Evolutionary conservation across 768 basidiomycete genomes (phyloP).

Genomic region (Mycena floridula): DNA sequence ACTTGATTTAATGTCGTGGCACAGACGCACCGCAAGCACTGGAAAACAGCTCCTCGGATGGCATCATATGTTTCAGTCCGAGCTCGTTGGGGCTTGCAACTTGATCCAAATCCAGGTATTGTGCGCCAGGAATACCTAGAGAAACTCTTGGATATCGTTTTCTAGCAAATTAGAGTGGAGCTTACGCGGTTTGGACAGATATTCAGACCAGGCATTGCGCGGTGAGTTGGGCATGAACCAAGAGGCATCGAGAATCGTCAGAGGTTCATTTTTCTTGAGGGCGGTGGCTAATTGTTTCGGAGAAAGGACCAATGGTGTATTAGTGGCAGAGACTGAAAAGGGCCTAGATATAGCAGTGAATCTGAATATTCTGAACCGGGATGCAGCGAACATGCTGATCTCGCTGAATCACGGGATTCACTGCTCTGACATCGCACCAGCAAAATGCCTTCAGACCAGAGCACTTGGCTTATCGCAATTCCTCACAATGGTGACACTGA

Average conservation of each 20-base stretch:
- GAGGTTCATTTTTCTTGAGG: slow-evolving; percentile 23
- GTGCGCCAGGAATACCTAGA: slow-evolving; percentile 69
- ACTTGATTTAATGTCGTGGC: not conserved
- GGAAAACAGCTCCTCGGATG: slow-evolving; percentile 62
- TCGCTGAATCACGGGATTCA: not conserved
- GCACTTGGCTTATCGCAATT: slow-evolving; percentile 87
- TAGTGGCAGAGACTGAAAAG: slow-evolving; percentile 11
- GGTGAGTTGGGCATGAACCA: slow-evolving; percentile 94
- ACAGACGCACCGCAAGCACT: slow-evolving; percentile 66
- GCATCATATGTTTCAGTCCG: slow-evolving; percentile 94
- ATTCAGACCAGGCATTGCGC: slow-evolving; percentile 68
- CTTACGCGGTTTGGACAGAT: slow-evolving; percentile 44
- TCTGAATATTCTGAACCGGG: too few relatives aligned
- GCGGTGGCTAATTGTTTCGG: slow-evolving; percentile 41
- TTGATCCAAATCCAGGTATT: slow-evolving; percentile 75
- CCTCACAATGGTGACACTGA: slow-evolving; percentile 86
- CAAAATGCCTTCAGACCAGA: slow-evolving; percentile 90
- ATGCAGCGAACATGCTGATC: too few relatives aligned
- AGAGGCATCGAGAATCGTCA: slow-evolving; percentile 64
- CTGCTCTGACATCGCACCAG: slow-evolving; percentile 9
- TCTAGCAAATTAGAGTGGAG: too few relatives aligned
- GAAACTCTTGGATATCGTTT: too few relatives aligned
- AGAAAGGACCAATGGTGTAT: slow-evolving; percentile 44
- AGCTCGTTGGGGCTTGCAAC: slow-evolving; percentile 70
- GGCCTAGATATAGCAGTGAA: not conserved